Conservation (phyloP, 768 basidiomycete genomes). For the Panaeolus cyanescens region DNA sequence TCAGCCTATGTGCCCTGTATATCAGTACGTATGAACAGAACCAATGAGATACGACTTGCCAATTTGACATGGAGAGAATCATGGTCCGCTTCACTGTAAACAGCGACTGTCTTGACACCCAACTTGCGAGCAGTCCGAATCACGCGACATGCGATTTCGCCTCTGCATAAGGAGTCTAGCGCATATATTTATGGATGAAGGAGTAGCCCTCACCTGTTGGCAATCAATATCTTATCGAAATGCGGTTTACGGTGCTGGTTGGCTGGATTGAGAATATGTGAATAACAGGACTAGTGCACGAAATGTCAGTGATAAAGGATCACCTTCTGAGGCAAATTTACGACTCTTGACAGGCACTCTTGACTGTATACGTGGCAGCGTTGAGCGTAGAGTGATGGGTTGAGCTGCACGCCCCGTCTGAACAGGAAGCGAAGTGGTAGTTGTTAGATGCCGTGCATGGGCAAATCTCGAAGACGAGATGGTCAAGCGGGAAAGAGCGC, state of each 20-base stretch:
- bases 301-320: too few relatives aligned
- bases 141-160: constrained; percentile 95
- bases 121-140: constrained; percentile 88
- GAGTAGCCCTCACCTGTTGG: constrained; percentile 64
- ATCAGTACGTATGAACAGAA: background rate
- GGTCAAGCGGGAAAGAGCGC: background rate
- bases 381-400: background rate
- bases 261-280: background rate
- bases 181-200: background rate
- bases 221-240: constrained; percentile 91
- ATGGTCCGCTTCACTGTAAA: constrained; percentile 87
- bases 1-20: constrained; percentile 55
- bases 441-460: background rate
- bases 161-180: constrained; percentile 45
- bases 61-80: constrained; percentile 81
- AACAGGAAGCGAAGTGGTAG: background rate
- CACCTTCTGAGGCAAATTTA: background rate
- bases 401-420: background rate
- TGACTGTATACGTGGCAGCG: background rate
- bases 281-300: background rate
- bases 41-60: constrained; percentile 39
- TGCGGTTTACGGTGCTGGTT: constrained; percentile 40
- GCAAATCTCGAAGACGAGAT: background rate
- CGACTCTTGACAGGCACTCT: background rate
- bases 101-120: constrained; percentile 90